These are phyloP conservation scores for Russula olivacea DNA, from an alignment of 768 basidiomycete species.

Conservation along the genomic window DNA sequence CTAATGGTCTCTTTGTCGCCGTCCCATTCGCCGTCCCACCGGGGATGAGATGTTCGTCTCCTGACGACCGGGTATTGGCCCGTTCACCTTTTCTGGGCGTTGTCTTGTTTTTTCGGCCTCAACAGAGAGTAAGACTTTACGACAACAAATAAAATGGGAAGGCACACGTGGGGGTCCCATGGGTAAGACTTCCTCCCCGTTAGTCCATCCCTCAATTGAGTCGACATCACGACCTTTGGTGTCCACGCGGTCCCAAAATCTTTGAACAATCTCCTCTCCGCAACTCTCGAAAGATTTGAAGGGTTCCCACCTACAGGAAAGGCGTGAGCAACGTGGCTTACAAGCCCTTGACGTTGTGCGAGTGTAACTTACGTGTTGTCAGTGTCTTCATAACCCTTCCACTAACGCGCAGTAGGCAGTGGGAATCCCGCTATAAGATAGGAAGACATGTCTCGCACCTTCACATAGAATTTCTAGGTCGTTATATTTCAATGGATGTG, in stretches of 20 bases:
- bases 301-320: constrained; percentile 23
- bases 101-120: constrained; percentile 9
- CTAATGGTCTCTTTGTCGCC: constrained; percentile 7
- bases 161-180: constrained; percentile 18
- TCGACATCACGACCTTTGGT: constrained; percentile 15
- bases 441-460: constrained; percentile 10
- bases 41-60: background rate
- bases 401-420: constrained; percentile 5
- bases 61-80: background rate
- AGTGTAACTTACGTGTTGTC: constrained; percentile 23
- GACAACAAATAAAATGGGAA: background rate
- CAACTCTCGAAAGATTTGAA: constrained; percentile 19
- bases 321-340: constrained; percentile 5
- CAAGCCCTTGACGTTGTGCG: background rate
- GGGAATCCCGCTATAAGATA: background rate
- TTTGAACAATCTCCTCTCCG: constrained; percentile 14
- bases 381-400: constrained; percentile 21
- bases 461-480: constrained; percentile 22
- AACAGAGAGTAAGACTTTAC: background rate
- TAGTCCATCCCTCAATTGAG: constrained; percentile 17
- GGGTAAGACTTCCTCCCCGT: constrained; percentile 24
- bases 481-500: background rate
- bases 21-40: background rate
- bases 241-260: constrained; percentile 24
- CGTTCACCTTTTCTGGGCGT: background rate